Evolutionary conservation across 192 early-diverging fungal species (phyloP).

Genomic region (Geosiphon pyriformis): DNA sequence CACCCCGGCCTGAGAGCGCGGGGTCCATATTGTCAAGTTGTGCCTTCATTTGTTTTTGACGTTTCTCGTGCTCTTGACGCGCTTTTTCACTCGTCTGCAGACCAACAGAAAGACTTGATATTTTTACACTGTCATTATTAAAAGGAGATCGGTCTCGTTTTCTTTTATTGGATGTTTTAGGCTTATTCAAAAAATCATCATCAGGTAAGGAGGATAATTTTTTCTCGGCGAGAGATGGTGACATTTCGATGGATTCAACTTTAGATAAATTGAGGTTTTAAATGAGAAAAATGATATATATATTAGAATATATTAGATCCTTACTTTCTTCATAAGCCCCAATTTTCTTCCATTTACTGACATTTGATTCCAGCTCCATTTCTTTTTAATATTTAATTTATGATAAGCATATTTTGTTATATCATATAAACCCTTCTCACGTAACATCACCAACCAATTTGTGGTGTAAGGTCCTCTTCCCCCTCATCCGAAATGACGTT

Average conservation of each 20-base stretch:
- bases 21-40: slow-evolving; percentile 21
- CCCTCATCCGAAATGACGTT: not conserved
- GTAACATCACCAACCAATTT: too few relatives aligned
- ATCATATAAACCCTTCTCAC: too few relatives aligned
- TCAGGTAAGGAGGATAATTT: not conserved
- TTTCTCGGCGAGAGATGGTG: not conserved
- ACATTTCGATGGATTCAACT: not conserved
- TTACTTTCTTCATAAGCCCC: not conserved
- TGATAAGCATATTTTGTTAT: too few relatives aligned
- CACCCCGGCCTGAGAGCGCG: slow-evolving; percentile 27
- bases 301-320: not conserved
- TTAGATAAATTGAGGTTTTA: not conserved
- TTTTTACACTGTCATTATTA: slow-evolving; percentile 18
- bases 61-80: slow-evolving; percentile 21
- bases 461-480: not conserved
- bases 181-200: not conserved
- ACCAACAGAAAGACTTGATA: slow-evolving; percentile 29
- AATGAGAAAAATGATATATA: not conserved
- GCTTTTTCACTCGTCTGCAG: slow-evolving; percentile 27
- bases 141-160: slow-evolving; percentile 23
- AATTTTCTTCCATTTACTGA: slow-evolving; percentile 18
- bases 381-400: not conserved
- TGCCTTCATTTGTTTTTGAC: slow-evolving; percentile 16
- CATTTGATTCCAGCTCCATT: not conserved
- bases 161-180: slow-evolving; percentile 18